phyloP scores from a whole-genome alignment of 2,329 filamentous ascomycete species.

The Colletotrichum scovillei region DNA sequence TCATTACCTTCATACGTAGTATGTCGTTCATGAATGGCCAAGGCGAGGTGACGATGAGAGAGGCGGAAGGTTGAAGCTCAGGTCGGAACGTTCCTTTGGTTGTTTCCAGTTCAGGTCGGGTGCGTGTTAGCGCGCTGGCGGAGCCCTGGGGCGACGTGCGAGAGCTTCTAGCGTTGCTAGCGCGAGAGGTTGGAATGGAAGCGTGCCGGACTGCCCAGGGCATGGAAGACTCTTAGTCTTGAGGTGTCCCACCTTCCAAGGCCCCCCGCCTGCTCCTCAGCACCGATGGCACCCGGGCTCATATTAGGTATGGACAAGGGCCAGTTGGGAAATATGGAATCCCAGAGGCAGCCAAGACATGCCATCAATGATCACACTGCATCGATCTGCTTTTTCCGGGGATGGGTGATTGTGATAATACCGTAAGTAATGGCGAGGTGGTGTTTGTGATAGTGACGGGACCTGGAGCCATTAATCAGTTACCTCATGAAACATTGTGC shows the following conservation, averaged over 20 bases:
- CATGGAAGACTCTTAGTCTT: not conserved
- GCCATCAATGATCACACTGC: not conserved
- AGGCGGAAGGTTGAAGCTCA: not conserved
- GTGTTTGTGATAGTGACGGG: not conserved
- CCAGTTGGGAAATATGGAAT: not conserved
- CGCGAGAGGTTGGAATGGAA: not conserved
- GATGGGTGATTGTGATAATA: not conserved
- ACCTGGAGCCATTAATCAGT: not conserved
- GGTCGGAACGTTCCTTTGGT: slow-evolving; percentile 21
- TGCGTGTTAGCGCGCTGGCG: slow-evolving; percentile 2
- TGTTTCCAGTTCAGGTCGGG: slow-evolving; percentile 32
- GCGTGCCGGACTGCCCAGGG: not conserved
- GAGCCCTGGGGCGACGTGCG: not conserved
- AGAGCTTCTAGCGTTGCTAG: slow-evolving; percentile 14
- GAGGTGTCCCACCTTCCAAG: not conserved
- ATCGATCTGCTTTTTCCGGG: slow-evolving; percentile 2
- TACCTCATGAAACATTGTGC: too few relatives aligned
- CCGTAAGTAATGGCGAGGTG: not conserved
- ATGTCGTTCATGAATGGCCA: too few relatives aligned
- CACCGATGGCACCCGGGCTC: not conserved
- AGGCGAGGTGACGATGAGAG: not conserved
- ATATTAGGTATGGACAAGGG: not conserved
- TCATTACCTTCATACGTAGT: too few relatives aligned
- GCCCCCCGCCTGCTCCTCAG: not conserved
- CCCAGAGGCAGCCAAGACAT: not conserved